Conservation (phyloP, 2,329 filamentous ascomycete species). For the Colletotrichum sp. region DNA sequence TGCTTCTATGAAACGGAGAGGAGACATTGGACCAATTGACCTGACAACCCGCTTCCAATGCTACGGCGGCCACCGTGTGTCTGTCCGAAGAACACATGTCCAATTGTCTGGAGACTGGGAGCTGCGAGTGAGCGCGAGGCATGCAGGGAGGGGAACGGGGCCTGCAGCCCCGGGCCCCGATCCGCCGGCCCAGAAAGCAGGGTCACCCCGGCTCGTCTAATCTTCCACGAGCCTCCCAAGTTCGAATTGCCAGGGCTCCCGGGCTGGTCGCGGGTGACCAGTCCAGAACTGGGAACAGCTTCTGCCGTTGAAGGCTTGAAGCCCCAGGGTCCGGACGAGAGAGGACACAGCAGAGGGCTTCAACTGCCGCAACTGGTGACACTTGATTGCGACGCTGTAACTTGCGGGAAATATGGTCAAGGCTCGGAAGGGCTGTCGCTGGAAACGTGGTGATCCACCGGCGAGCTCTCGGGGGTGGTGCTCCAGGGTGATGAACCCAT, state of each 20-base stretch:
- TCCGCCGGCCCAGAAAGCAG: constrained; percentile 9
- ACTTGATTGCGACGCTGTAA: constrained; percentile 11
- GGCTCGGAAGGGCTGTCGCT: not conserved
- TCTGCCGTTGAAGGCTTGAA: not conserved
- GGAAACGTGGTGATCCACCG: constrained; percentile 10
- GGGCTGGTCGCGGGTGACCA: not conserved
- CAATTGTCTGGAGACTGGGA: not conserved
- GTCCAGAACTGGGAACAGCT: constrained; percentile 9
- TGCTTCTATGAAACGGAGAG: constrained; percentile 2
- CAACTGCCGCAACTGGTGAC: constrained; percentile 14
- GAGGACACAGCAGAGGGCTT: not conserved
- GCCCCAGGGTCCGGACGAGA: not conserved
- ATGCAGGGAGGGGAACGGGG: not conserved
- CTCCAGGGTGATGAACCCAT: not conserved
- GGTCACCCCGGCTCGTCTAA: constrained; percentile 18
- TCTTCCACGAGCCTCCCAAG: constrained; percentile 12
- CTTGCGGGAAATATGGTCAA: constrained; percentile 4
- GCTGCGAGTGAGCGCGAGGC: not conserved
- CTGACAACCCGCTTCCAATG: constrained; percentile 1
- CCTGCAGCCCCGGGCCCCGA: constrained; percentile 2
- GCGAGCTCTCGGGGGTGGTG: not conserved
- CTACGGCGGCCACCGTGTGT: not conserved
- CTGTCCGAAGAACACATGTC: constrained; percentile 11
- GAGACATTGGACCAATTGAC: not conserved
- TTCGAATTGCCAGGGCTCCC: constrained; percentile 4